Evolutionary conservation across 1,139 yeast genomes (phyloP), one percentile per base, ranked within the genome.

Genomic region (Candida smagusa): DNA sequence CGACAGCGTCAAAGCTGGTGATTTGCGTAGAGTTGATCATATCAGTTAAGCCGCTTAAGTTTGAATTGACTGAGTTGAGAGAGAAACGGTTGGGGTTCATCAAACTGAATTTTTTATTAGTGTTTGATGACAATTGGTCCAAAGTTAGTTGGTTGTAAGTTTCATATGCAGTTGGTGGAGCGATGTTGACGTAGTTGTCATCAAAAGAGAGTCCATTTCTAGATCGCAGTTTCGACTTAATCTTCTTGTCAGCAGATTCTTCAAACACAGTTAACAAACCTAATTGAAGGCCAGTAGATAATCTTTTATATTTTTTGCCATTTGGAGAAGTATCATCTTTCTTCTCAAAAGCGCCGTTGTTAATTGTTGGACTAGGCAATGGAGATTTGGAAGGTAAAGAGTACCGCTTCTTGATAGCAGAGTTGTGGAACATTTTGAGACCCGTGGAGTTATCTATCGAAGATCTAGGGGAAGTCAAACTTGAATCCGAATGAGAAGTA

Each of bases 191-290:
- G 44, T 60, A 59, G 40, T 61, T 60, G 35, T 61, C 68, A 41
- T 62, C 67, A 40, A 48, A 55, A 2, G 63, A 47, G 2, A 49
- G 48, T 2, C 38, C 41, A 8, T 45, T 38, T 7, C 40, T 37
- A 8, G 38, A 28, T 28, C 22, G 33, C n/a, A 22, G 9, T 22
- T 39, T 34, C 2, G 35, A 21, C 27, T 28, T 32, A 4, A 12
- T 27, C 4, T 8, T 22, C 21, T 26, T 31, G n/a, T 22, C 16
- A 8, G 5, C 31, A 12, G 30, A 28, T 31, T 67, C 68, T 49
- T 68, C 74, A 39, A 66, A 50, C 1, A 70, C 74, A 1, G 74
- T 68, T 23, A 68, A 49, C 27, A 70, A 50, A 1, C 72, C 70
- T n/a, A 69, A 47, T 42, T 59, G 72, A 24, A 70, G 50, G 1